Base-by-base conservation (phyloP, 2,329 filamentous ascomycete genomes). In the Penicillium sp. region DNA sequence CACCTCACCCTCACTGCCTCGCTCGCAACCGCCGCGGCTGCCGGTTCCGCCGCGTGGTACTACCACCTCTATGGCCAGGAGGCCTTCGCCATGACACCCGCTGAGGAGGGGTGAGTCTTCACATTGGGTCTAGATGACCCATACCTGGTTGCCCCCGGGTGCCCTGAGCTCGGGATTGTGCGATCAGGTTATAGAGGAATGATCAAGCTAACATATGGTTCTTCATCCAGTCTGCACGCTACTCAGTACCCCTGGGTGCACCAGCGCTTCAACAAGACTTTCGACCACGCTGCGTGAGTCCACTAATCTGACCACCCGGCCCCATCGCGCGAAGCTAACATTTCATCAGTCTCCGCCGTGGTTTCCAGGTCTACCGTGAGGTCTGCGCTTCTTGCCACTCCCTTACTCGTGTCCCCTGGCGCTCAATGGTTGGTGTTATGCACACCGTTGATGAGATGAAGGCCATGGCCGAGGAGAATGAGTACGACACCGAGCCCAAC, bases 331-430 rank as follows among this genome's bases (percentile, higher is more conserved):
- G 57, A 57, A 55, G 52, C 56, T 64, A 56, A 59, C 61, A 63
- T 64, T 65, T 60, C 53, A n/a, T 56, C 33, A 96, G 93, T 71
- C 92, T 99, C 67, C 95, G 95, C 78, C 93, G 95, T 83, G 95
- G 95, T 80, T 99, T 98, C 87, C 93, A 96, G 82, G 95, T 99
- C 75, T 99, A 99, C 85, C 91, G 89, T 69, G 95, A 99, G 82
- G 95, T 99, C 73, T 99, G 95, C 85, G 87, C 93, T 61, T 91
- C 91, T 70, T 99, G 95, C 86, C 95, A 99, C 85, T 99, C 95
- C 63, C 88, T 99, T 63, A 88, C 84, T 79, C 91, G 95, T 82
- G 87, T 99, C 58, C 93, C 95, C 59, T 99, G 96, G 86, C 91
- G 95, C 78, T 74, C 90, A 57, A 85, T 98, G 62, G 95, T 99